Percentiles rank a stretch among this genome's conserved stretches.
Evolutionary conservation across 139 green algal species (phyloP).

Genomic region (Coccomyxa sp.): DNA sequence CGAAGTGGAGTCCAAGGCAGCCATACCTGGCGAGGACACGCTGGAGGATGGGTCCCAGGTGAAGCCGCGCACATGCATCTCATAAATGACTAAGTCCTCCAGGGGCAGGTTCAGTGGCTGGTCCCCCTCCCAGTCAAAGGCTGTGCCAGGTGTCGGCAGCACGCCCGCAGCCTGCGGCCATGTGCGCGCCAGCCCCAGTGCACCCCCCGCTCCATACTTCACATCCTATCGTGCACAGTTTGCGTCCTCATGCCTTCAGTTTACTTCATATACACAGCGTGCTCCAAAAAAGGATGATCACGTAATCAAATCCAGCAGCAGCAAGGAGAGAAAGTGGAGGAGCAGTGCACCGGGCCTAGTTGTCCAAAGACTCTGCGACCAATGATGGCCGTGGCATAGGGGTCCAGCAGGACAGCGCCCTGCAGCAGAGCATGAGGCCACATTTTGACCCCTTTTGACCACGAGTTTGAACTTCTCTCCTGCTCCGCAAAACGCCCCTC

Average conservation of each 20-base stretch:
- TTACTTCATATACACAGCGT: not conserved
- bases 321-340: not conserved
- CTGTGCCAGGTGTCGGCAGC: slow-evolving; percentile 38
- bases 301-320: not conserved
- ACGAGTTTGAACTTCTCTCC: too few relatives aligned
- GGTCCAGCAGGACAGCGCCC: slow-evolving; percentile 80
- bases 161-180: slow-evolving; percentile 77
- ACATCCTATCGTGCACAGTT: slow-evolving; percentile 33
- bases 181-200: slow-evolving; percentile 61
- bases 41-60: slow-evolving; percentile 64
- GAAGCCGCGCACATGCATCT: slow-evolving; percentile 96
- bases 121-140: slow-evolving; percentile 88
- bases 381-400: slow-evolving; percentile 78
- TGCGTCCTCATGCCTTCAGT: too few relatives aligned
- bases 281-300: not conserved
- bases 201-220: slow-evolving; percentile 36
- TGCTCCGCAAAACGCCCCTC: too few relatives aligned
- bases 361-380: slow-evolving; percentile 70
- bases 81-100: slow-evolving; percentile 94
- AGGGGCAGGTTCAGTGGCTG: slow-evolving; percentile 65
- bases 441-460: not conserved
- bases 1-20: too few relatives aligned
- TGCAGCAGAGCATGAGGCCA: slow-evolving; percentile 10
- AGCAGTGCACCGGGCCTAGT: slow-evolving; percentile 44
- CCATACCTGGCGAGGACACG: slow-evolving; percentile 41